A percentile compares a stretch with the other conserved stretches of the same genome.
Evolutionary conservation across 495 filamentous ascomycete species (phyloP).

Genomic region (Staphylotrichum longicolle): DNA sequence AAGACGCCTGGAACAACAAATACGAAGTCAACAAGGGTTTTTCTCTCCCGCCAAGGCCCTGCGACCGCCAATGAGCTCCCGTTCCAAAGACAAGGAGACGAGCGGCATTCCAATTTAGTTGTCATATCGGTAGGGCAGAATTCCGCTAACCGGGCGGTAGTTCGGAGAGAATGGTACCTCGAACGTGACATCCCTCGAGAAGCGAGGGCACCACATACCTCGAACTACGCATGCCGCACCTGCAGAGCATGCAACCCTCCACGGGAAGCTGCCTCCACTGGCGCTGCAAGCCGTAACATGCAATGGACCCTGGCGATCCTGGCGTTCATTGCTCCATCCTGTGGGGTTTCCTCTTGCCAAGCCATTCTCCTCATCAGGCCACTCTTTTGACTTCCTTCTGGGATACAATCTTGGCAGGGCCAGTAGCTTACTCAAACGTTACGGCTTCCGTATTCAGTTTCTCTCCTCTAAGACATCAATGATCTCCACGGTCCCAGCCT

Average conservation of each 20-base stretch:
- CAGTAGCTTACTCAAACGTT: too few species aligned
- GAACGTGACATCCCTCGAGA: constrained; percentile 17
- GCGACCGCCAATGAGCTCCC: constrained; percentile 3
- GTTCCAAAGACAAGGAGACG: constrained; percentile 16
- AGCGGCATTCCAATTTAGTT: constrained; percentile 17
- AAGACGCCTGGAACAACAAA: neutral
- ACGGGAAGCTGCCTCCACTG: neutral
- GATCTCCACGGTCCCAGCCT: too few species aligned
- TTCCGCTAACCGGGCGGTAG: neutral
- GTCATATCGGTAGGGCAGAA: constrained; percentile 19
- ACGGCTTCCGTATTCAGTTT: too few species aligned
- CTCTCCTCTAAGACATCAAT: too few species aligned
- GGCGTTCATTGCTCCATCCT: neutral
- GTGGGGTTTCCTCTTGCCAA: too few species aligned
- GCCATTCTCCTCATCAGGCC: too few species aligned
- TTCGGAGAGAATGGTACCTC: constrained; percentile 19
- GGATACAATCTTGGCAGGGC: too few species aligned
- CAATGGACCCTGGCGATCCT: constrained; percentile 1
- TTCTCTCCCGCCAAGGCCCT: constrained; percentile 4
- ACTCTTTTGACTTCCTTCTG: too few species aligned
- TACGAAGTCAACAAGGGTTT: neutral
- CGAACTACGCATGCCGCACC: constrained; percentile 1
- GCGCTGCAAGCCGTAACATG: neutral
- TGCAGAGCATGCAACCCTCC: constrained; percentile 3
- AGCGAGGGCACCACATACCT: neutral